Evolutionary conservation across 805 yeast species (phyloP).

Genomic region (Metschnikowia gelsemii): DNA sequence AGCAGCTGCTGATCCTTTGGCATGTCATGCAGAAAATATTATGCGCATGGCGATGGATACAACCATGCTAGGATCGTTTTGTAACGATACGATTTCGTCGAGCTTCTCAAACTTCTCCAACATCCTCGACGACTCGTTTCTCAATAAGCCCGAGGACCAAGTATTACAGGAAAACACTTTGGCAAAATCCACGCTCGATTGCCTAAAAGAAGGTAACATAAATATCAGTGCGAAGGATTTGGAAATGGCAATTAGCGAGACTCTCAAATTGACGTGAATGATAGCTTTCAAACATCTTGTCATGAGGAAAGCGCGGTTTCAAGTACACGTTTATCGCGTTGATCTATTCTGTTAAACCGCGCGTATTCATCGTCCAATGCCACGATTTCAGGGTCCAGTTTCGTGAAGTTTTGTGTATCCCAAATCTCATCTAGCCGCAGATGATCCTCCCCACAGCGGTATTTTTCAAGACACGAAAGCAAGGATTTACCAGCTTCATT

Average conservation of each 20-base stretch:
- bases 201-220: slow-evolving; percentile 25
- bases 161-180: no score
- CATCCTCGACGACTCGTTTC: slow-evolving; percentile 32
- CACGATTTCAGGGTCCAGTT: slow-evolving; percentile 1
- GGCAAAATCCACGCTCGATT: slow-evolving; percentile 10
- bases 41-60: slow-evolving; percentile 49
- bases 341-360: slow-evolving; percentile 19
- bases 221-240: slow-evolving; percentile 42
- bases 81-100: slow-evolving; percentile 37
- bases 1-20: slow-evolving; percentile 38
- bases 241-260: slow-evolving; percentile 30
- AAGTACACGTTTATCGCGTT: slow-evolving; percentile 21
- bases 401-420: slow-evolving; percentile 5
- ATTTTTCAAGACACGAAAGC: slow-evolving; percentile 6
- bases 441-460: not conserved
- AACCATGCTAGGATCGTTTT: slow-evolving; percentile 44
- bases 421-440: slow-evolving; percentile 4
- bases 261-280: slow-evolving; percentile 8
- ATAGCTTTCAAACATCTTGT: not conserved
- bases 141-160: slow-evolving; percentile 20
- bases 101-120: slow-evolving; percentile 36
- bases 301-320: not conserved
- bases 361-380: slow-evolving; percentile 23
- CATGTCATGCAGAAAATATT: slow-evolving; percentile 47
- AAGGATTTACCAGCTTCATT: slow-evolving; percentile 8